Percentiles rank a stretch among this genome's conserved stretches.
These are phyloP conservation scores for Mycena alexandri DNA, from an alignment of 768 basidiomycete species.

Conservation along the genomic window DNA sequence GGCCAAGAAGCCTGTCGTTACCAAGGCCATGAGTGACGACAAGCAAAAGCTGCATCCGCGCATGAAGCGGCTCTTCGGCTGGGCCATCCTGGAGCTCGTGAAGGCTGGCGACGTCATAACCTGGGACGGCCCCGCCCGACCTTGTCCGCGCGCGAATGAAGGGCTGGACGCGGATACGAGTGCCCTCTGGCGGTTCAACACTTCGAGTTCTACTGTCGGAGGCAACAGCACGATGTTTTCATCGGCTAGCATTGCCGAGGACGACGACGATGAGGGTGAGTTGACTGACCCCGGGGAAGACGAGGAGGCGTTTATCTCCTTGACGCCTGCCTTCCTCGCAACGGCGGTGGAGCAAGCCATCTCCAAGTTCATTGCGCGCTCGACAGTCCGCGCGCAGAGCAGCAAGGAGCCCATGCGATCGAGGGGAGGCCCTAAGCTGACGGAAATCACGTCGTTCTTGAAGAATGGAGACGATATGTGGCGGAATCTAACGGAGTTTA, in stretches of 20 bases:
- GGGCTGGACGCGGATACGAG: conserved; percentile 41
- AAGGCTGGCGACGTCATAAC: conserved; percentile 81
- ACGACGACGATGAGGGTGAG: conserved; percentile 56
- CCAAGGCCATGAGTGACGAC: conserved; percentile 24
- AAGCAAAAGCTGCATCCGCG: conserved; percentile 53
- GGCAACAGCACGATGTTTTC: conserved; percentile 48
- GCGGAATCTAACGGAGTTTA: conserved; percentile 28
- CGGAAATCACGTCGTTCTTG: conserved; percentile 12
- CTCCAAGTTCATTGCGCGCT: conserved; percentile 45
- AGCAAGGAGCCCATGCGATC: not conserved
- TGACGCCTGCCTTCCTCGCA: conserved; percentile 66
- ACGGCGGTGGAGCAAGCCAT: conserved; percentile 62
- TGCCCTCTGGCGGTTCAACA: conserved; percentile 64
- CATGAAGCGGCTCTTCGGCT: conserved; percentile 77
- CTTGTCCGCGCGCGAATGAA: conserved; percentile 41
- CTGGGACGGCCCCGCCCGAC: conserved; percentile 74
- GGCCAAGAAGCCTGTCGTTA: conserved; percentile 17
- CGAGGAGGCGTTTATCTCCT: conserved; percentile 78
- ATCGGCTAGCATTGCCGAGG: conserved; percentile 42
- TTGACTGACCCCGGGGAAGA: conserved; percentile 71
- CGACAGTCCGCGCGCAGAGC: not conserved
- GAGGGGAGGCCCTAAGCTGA: conserved; percentile 15
- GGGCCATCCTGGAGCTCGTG: conserved; percentile 72
- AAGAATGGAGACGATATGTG: conserved; percentile 30
- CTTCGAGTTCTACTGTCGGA: conserved; percentile 42